Percentiles rank a stretch among this genome's conserved stretches.
phyloP scores from a whole-genome alignment of 1,139 yeast species.

The Nadsonia commutata region DNA sequence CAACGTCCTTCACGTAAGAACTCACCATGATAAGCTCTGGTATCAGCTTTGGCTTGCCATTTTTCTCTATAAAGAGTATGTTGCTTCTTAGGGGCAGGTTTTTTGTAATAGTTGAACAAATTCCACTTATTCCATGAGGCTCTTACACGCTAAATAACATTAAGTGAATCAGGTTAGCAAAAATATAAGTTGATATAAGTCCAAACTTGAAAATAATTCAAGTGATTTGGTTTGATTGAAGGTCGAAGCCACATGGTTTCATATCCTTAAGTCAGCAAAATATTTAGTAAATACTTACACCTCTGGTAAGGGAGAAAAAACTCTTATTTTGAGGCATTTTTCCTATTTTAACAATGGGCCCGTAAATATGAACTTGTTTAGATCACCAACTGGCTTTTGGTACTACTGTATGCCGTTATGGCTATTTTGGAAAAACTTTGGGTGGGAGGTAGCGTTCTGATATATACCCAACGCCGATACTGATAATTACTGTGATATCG shows the following conservation, averaged over 20 bases:
- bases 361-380: neutral
- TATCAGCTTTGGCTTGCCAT: constrained; percentile 82
- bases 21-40: constrained; percentile 94
- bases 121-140: constrained; percentile 89
- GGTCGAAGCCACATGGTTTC: no score
- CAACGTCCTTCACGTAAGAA: constrained; percentile 75
- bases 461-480: neutral
- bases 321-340: neutral
- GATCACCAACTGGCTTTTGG: neutral
- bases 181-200: neutral
- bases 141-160: constrained; percentile 41
- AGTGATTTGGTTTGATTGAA: no score
- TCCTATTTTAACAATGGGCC: neutral
- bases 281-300: neutral
- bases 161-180: neutral
- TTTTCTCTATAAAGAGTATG: constrained; percentile 75
- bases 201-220: no score
- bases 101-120: constrained; percentile 53
- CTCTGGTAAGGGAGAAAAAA: neutral
- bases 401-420: neutral
- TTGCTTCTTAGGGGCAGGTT: constrained; percentile 38
- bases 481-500: neutral
- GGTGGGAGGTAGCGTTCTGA: neutral
- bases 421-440: neutral
- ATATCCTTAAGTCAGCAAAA: no score